Base-by-base conservation (phyloP, 768 basidiomycete species). In the Mycena haematopus region DNA sequence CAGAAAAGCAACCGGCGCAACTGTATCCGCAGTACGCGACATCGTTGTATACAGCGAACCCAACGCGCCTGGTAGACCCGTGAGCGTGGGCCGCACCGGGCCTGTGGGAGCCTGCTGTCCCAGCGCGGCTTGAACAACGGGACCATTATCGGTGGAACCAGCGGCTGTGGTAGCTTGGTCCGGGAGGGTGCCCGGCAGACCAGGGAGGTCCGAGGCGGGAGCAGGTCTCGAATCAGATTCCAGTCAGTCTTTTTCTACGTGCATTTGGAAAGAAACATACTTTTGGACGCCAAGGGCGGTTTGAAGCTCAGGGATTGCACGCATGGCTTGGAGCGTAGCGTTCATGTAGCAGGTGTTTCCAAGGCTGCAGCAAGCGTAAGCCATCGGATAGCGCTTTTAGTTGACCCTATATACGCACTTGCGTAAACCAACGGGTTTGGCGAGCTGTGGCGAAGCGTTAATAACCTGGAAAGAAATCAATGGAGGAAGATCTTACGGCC, bases 291-390 rank as follows among this genome's bases (percentile, higher is more conserved):
- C 75, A 22, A 98, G 81, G 0, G 93, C 91, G 1, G 81, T 73
- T 70, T 91, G 89, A 6, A 99, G 83, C 69, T 97, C 95, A 2
- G 96, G 95, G 52, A 99, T 90, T 4, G 92, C 88, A 24, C 94
- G 91, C 65, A 99, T 83, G n/a, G 92, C 89, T 78, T 99, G 97
- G 1, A 99, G 80, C 2, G 93, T 94, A 1, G 97, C 88, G 72
- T 96, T 99, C 90, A 98, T 94, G 77, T 99, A 99, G 71, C 96
- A 98, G 0, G 96, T 98, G 72, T 98, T 98, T 36, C 96, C 95
- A 38, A 96, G 78, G 70, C 85, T 87, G 59, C 52, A 42, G 11
- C 35, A 33, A 22, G 17, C 49, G 53, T 59, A 17, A 49, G 42
- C 25, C 5, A 52, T 29, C 38, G 40, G n/a, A 42, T 8, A n/a